Conservation (phyloP, 495 filamentous ascomycete species). For the Xylaria telfairii region DNA sequence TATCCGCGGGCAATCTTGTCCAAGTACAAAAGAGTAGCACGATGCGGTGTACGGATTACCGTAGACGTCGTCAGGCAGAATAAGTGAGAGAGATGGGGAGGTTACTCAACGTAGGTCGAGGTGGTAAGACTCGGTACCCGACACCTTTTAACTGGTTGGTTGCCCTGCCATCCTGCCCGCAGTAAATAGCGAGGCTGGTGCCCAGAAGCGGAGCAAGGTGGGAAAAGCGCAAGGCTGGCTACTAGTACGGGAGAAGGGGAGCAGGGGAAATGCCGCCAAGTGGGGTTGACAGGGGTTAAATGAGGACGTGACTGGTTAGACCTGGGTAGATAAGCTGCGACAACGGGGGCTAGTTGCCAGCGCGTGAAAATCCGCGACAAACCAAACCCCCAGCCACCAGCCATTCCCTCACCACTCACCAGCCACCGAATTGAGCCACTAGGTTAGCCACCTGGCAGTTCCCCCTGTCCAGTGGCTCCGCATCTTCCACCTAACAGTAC, state of each 20-base stretch:
- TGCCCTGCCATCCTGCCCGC: conserved; percentile 49
- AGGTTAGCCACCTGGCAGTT: no score
- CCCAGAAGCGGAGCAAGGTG: conserved; percentile 27
- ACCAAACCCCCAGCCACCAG: background rate
- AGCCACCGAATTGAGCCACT: conserved; percentile 11
- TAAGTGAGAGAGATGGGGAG: conserved; percentile 3
- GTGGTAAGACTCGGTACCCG: conserved; percentile 30
- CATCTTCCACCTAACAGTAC: background rate
- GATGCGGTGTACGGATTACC: background rate
- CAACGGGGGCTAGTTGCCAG: background rate
- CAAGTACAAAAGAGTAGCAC: background rate
- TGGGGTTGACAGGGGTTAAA: background rate
- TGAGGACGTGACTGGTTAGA: background rate
- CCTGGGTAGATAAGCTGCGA: background rate
- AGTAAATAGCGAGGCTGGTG: conserved; percentile 54
- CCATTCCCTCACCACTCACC: background rate
- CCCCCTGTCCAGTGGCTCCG: no score
- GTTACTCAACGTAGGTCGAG: conserved; percentile 12
- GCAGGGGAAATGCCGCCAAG: background rate
- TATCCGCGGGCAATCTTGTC: background rate
- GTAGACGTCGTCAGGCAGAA: background rate
- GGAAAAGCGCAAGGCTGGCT: conserved; percentile 39
- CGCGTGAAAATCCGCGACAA: background rate
- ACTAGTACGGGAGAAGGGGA: background rate
- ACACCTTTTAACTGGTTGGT: conserved; percentile 39